phyloP scores from a whole-genome alignment of 345 rosid genomes.

The Salix exigua region DNA sequence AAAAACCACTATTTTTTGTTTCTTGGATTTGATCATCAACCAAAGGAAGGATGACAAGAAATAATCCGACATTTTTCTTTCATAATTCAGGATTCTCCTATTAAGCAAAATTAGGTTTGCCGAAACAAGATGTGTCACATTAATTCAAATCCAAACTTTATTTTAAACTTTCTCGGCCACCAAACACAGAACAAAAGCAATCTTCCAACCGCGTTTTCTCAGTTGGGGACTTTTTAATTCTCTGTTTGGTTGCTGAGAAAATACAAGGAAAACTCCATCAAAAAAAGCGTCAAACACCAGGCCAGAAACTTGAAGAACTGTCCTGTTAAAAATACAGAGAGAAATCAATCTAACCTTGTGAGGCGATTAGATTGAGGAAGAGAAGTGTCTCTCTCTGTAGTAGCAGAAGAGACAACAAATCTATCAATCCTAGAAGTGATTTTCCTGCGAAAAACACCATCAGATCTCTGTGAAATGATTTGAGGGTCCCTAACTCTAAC shows the following conservation, averaged over 20 bases:
- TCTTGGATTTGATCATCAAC: slow-evolving; percentile 17
- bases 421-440: slow-evolving; percentile 44
- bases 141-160: not conserved
- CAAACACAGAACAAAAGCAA: slow-evolving; percentile 11
- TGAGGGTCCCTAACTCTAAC: slow-evolving; percentile 65
- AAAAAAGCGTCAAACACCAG: not conserved
- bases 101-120: not conserved
- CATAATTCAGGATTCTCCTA: slow-evolving; percentile 8
- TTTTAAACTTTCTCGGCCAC: not conserved
- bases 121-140: not conserved
- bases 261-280: not conserved
- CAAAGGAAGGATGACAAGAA: slow-evolving; percentile 21
- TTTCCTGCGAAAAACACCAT: slow-evolving; percentile 43
- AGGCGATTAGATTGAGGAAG: slow-evolving; percentile 42
- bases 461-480: slow-evolving; percentile 41
- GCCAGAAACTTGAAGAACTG: not conserved
- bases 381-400: slow-evolving; percentile 35
- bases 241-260: slow-evolving; percentile 27
- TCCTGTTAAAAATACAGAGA: not conserved
- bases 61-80: not conserved
- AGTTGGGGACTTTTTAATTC: slow-evolving; percentile 1
- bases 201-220: slow-evolving; percentile 10
- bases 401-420: slow-evolving; percentile 24
- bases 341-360: slow-evolving; percentile 39
- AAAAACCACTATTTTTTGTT: not conserved